Conservation (phyloP, 108 stramenopile genomes). For the Nitzschia inconspicua region DNA sequence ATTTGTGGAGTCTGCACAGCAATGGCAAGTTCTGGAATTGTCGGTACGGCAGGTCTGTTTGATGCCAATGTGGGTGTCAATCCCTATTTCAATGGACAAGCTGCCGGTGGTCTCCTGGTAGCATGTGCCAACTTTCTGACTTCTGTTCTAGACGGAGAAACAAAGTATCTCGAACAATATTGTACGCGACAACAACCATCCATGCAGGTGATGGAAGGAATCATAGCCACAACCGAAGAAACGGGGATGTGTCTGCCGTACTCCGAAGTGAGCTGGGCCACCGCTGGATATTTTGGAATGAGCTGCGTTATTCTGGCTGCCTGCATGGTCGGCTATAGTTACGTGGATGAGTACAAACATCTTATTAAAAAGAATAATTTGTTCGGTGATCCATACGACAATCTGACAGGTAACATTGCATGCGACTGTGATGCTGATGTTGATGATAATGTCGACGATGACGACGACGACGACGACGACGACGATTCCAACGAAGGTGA, state of each 20-base stretch:
- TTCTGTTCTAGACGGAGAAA: not conserved
- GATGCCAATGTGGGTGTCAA: slow-evolving; percentile 22
- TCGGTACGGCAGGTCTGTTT: slow-evolving; percentile 33
- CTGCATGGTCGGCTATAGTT: slow-evolving; percentile 32
- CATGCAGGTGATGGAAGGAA: not conserved
- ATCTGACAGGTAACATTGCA: not conserved
- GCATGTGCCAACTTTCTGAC: slow-evolving; percentile 30
- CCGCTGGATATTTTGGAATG: slow-evolving; percentile 29
- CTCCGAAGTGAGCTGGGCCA: slow-evolving; percentile 17
- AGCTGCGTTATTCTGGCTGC: slow-evolving; percentile 22
- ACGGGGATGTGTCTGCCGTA: slow-evolving; percentile 3
- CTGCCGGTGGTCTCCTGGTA: slow-evolving; percentile 35
- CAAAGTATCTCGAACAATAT: not conserved
- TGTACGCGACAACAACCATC: not conserved
- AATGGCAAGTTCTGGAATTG: slow-evolving; percentile 41
- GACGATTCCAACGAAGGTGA: not conserved
- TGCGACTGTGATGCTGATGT: not conserved
- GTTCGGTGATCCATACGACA: not conserved
- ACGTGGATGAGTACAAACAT: slow-evolving; percentile 19
- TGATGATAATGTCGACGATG: not conserved
- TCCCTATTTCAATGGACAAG: slow-evolving; percentile 53
- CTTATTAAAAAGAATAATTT: slow-evolving; percentile 2
- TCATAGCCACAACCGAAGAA: not conserved
- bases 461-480: not conserved
- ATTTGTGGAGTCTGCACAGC: slow-evolving; percentile 39